phyloP scores from a whole-genome alignment of 768 basidiomycete species.

The Rossbeevera mucosa region DNA sequence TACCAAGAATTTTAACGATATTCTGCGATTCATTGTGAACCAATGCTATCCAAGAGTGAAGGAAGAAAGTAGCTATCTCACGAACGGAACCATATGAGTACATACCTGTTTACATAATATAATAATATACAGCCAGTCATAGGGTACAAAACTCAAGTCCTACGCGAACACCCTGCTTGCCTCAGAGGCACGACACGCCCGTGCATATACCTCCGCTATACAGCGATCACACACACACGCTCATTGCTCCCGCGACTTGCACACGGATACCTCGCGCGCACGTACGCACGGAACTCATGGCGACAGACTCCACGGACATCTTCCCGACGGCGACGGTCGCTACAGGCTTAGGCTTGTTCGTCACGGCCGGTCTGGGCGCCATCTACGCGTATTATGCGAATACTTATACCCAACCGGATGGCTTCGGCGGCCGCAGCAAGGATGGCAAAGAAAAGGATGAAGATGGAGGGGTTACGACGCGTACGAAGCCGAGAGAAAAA shows the following conservation, averaged over 20 bases:
- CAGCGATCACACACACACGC: not conserved
- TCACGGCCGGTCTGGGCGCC: constrained; percentile 15
- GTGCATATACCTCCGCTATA: not conserved
- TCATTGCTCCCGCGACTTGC: not conserved
- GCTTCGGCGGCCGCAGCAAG: not conserved
- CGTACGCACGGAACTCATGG: constrained; percentile 29
- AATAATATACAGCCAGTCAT: too few species aligned
- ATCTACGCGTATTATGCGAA: constrained; percentile 12
- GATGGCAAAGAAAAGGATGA: not conserved
- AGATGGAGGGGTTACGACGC: not conserved
- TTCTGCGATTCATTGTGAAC: too few species aligned
- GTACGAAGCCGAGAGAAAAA: not conserved
- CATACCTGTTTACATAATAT: too few species aligned
- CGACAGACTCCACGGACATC: constrained; percentile 41
- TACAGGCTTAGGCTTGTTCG: constrained; percentile 30
- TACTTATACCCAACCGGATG: not conserved
- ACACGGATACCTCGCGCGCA: not conserved
- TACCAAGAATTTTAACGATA: too few species aligned
- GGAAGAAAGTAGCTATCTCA: too few species aligned
- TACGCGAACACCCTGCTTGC: too few species aligned
- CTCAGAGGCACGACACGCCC: not conserved
- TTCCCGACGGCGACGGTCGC: constrained; percentile 29
- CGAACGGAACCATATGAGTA: too few species aligned
- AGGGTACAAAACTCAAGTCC: too few species aligned
- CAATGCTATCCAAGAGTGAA: too few species aligned